Evolutionary conservation across 306 rosid genomes (phyloP), one percentile per base, ranked within the genome.

Genomic region (Malus sieversii): DNA sequence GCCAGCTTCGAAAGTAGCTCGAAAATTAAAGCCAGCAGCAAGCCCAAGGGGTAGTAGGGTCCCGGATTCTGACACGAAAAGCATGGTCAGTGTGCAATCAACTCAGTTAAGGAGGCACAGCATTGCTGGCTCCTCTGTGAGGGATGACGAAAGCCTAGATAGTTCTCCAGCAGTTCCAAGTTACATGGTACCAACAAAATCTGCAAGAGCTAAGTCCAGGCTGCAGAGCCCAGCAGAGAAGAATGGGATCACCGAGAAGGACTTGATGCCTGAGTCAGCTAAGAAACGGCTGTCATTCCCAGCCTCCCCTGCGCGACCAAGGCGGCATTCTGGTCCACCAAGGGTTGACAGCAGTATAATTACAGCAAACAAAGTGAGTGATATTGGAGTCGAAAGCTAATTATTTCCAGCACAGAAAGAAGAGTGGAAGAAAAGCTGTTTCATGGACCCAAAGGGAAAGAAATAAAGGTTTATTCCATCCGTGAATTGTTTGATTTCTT

Each of bases 161-260:
- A 88, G 97, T 88, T 87, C 92, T 77, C 86, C 85, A 23, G 64
- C 93, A 20, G 75, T 92, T 75, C 97, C 96, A 0, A 92, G 96
- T 79, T 95, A 95, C 87, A 95, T 92, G 97, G 87, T 90, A 29
- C 86, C 95, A 19, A 90, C 98, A 35, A 85, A 87, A 81, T 95
- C 98, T 8, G 93, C 97, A 46, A 90, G 87, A 85, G 97, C 97
- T 1, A 95, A 87, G 89, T 85, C 96, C 20, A 89, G 90, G 87
- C 74, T 88, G 77, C 92, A 88, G 18, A 88, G 96, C 81, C 97
- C 94, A n/a, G 70, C 73, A 7, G 93, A 88, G 82, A 86, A 75
- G 74, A 90, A 85, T 57, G 92, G 87, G 20, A 80, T 82, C 9
- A 61, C 85, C 6, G 98, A 86, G 45, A 90, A 82, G 64, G 93